Conservation (phyloP, 768 basidiomycete species). For the Boletus sp. region DNA sequence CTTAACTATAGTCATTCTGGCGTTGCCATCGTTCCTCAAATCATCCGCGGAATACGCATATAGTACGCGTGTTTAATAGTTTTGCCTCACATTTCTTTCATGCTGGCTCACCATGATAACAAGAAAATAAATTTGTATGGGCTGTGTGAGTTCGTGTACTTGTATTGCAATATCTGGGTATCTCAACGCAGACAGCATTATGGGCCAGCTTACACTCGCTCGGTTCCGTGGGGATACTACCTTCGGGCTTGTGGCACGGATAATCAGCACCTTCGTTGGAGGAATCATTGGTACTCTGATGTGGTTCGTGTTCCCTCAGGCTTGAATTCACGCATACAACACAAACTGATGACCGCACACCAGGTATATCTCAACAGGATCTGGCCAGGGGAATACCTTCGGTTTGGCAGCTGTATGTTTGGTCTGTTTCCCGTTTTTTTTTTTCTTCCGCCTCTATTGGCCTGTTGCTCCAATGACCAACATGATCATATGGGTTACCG, state of each 20-base stretch:
- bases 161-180: not conserved
- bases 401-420: constrained; percentile 68
- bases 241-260: constrained; percentile 60
- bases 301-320: constrained; percentile 54
- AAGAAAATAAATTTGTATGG: constrained; percentile 70
- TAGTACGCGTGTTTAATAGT: constrained; percentile 35
- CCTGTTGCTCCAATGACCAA: constrained; percentile 73
- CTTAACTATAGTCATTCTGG: constrained; percentile 46
- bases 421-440: constrained; percentile 71
- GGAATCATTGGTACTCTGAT: constrained; percentile 60
- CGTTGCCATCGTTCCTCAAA: constrained; percentile 58
- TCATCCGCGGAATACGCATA: constrained; percentile 58
- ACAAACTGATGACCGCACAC: not conserved
- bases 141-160: constrained; percentile 49
- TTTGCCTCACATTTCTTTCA: not conserved
- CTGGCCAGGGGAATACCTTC: constrained; percentile 58
- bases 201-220: constrained; percentile 70
- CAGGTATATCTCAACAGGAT: constrained; percentile 72
- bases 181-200: constrained; percentile 45
- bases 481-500: constrained; percentile 65
- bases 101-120: constrained; percentile 2
- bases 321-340: not conserved
- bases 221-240: constrained; percentile 77
- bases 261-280: constrained; percentile 65
- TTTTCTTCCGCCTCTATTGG: constrained; percentile 70